phyloP scores from a whole-genome alignment of 768 basidiomycete species.

The Dioszegia aurantiaca region DNA sequence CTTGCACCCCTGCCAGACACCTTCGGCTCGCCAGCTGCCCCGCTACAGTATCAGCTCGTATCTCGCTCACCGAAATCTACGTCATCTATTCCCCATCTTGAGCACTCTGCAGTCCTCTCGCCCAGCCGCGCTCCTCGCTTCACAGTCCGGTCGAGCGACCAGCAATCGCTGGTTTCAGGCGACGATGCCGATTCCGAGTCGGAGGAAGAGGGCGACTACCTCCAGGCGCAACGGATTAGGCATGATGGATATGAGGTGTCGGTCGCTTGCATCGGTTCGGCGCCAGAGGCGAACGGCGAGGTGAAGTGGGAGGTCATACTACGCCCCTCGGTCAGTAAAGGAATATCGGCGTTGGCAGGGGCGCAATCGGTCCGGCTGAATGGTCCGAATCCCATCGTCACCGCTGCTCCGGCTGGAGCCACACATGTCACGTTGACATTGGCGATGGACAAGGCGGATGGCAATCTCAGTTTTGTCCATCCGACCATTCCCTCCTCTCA shows the following conservation, averaged over 20 bases:
- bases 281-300: conserved; percentile 17
- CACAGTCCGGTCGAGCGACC: neutral
- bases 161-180: neutral
- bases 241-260: conserved; percentile 7
- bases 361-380: no score
- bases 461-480: conserved; percentile 46
- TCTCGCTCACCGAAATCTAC: neutral
- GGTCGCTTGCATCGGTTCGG: neutral
- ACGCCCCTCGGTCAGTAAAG: conserved; percentile 10
- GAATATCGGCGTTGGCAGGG: no score
- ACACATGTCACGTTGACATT: conserved; percentile 44
- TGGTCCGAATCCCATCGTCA: no score
- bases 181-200: conserved; percentile 5
- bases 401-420: conserved; percentile 32
- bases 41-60: neutral
- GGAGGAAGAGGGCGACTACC: neutral
- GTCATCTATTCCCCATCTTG: neutral
- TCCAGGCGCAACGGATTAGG: no score
- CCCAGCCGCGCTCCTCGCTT: neutral
- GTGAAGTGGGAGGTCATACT: conserved; percentile 67
- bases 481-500: conserved; percentile 22
- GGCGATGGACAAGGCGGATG: conserved; percentile 38
- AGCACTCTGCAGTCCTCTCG: conserved; percentile 5
- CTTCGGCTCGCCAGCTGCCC: neutral
- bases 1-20: neutral